Base-by-base conservation (phyloP, 305 asterid species). In the Fraxinus latifolia region DNA sequence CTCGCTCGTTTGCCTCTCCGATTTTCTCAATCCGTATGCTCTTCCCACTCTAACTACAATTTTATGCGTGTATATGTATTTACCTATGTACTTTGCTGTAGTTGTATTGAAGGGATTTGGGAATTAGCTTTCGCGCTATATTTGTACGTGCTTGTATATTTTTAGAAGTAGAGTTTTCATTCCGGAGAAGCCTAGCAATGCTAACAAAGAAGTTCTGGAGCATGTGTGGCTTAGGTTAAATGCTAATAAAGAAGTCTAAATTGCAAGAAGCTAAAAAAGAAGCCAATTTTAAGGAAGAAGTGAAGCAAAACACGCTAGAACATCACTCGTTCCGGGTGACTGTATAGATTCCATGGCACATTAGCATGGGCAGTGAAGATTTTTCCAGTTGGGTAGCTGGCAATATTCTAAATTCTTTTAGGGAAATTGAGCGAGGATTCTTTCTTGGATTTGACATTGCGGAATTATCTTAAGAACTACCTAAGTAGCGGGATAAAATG, bases 1-100 rank as follows among this genome's bases (percentile, higher is more conserved):
- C 68, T 90, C 90, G 74, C 91, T 95, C 32, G 93, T 91, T 74
- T 92, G 94, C 86, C 91, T 93, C 84, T 87, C 98, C 78, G 95
- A 92, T 89, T 91, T 90, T 80, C 89, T 91, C 78, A 93, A 93
- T 76, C 89, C 91, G 98, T 94, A 88, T 29, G 89, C 85, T 79
- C 39, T 62, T 77, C 27, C 77, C 50, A 14, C 67, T 78, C 73
- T 25, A 32, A 33, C 58, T 77, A 19, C 39, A 19, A 11, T 73
- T 75, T 72, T 29, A 32, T 42, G 25, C 19, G 15, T 67, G 8
- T 67, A 25, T 60, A 60, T 21, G 14, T 17, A 12, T 53, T 77
- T 14, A 12, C 32, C 4, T 58, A 25, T 7, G 29, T 7, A 78
- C 32, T 60, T 27, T 27, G 74, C 79, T 77, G 47, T 80, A 71